Percentiles rank a stretch among this genome's conserved stretches.
Conservation (phyloP, 345 rosid genomes). For the Gossypium sturtianum region DNA sequence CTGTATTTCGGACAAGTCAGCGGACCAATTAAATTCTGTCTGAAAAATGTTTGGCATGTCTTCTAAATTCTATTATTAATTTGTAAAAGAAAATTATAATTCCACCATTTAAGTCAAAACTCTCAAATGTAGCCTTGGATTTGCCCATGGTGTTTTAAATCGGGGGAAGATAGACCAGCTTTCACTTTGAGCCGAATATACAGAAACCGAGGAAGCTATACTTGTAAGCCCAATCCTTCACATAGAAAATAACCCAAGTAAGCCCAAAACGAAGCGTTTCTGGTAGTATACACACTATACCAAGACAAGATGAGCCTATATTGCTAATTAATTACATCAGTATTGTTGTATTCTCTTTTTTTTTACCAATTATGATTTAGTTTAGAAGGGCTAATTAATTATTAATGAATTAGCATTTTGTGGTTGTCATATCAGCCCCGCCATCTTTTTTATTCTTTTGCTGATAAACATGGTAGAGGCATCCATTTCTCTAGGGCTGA, state of each 20-base stretch:
- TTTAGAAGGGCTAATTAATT: background rate
- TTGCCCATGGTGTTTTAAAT: no score
- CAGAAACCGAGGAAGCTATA: background rate
- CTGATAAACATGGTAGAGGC: background rate
- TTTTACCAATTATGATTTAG: background rate
- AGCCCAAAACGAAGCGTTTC: background rate
- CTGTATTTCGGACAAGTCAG: no score
- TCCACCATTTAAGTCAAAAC: no score
- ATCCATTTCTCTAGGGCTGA: no score
- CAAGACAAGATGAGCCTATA: background rate
- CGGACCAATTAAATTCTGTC: no score
- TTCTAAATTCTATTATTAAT: no score
- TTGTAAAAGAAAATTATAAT: no score
- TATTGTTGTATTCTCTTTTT: background rate
- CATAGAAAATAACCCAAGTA: background rate
- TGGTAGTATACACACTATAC: conserved; percentile 37
- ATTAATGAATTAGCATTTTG: background rate
- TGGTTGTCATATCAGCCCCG: background rate
- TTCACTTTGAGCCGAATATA: background rate
- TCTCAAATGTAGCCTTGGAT: no score
- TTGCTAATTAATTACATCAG: background rate
- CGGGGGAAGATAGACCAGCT: no score
- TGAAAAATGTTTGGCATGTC: no score
- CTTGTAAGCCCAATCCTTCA: background rate
- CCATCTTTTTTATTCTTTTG: background rate